These are phyloP conservation scores for Cruciata laevipes DNA, from an alignment of 257 asterid species.

Conservation along the genomic window DNA sequence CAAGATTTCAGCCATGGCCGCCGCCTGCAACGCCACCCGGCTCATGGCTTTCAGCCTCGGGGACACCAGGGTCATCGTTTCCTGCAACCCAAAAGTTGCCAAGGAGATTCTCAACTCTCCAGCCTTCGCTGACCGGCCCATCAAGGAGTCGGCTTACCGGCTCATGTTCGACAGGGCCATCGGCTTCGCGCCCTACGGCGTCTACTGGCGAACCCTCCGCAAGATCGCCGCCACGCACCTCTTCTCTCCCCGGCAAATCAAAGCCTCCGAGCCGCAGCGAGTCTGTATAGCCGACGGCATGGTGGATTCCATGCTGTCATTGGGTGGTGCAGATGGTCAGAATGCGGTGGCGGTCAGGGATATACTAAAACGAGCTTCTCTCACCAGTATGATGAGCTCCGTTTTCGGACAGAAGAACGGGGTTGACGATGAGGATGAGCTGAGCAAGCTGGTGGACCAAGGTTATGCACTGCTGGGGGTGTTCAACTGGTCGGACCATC, in stretches of 20 bases:
- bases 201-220: conserved; percentile 63
- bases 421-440: conserved; percentile 30
- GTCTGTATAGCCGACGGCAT: conserved; percentile 38
- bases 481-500: conserved; percentile 73
- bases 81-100: conserved; percentile 58
- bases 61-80: conserved; percentile 52
- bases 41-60: conserved; percentile 81
- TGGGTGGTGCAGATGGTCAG: not conserved
- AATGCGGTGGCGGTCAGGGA: conserved; percentile 42
- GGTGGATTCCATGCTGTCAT: conserved; percentile 15
- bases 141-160: conserved; percentile 59
- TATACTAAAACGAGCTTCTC: conserved; percentile 53
- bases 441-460: conserved; percentile 50
- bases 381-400: conserved; percentile 68
- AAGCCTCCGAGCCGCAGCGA: conserved; percentile 43
- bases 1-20: conserved; percentile 53
- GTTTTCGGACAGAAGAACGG: conserved; percentile 35
- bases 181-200: conserved; percentile 82
- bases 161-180: conserved; percentile 75
- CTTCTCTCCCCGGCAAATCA: conserved; percentile 58
- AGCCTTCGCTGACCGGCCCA: conserved; percentile 62
- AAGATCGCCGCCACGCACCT: conserved; percentile 54
- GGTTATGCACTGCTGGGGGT: conserved; percentile 57
- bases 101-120: conserved; percentile 51
- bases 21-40: conserved; percentile 36